Evolutionary conservation across 345 rosid genomes (phyloP).

Genomic region (Corchorus olitorius): DNA sequence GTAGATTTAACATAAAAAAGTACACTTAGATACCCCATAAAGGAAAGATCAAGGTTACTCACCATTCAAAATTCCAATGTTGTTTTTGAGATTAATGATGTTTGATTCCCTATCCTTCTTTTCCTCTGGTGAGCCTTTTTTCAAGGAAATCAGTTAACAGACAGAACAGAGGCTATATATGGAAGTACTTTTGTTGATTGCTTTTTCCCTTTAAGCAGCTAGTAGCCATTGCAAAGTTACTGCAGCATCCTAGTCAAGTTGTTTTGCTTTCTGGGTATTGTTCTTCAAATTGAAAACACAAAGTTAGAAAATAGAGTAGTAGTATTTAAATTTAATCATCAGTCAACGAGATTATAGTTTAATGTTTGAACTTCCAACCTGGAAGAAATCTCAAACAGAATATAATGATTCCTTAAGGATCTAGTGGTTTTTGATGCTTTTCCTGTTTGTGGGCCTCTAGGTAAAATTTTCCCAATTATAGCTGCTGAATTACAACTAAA

Average conservation of each 20-base stretch:
- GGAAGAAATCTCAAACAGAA: constrained; percentile 3
- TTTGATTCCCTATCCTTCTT: background rate
- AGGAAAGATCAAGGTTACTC: background rate
- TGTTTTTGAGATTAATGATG: background rate
- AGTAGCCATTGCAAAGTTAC: background rate
- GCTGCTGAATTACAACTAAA: too few species aligned
- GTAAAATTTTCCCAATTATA: too few species aligned
- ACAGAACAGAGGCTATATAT: background rate
- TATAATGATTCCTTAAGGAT: constrained; percentile 18
- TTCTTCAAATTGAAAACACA: background rate
- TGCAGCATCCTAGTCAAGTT: background rate
- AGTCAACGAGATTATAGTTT: background rate
- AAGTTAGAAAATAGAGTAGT: background rate
- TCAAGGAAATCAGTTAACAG: background rate
- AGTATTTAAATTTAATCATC: background rate
- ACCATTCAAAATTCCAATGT: constrained; percentile 8
- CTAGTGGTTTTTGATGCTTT: background rate
- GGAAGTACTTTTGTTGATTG: background rate
- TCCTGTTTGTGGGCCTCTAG: background rate
- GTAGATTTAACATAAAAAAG: constrained; percentile 2
- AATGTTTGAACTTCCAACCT: background rate
- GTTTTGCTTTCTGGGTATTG: background rate
- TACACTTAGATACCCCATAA: background rate
- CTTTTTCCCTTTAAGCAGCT: background rate
- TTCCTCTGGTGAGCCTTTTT: too few species aligned